phyloP scores from a whole-genome alignment of 2,329 filamentous ascomycete genomes.

The Neopestalotiopsis clavispora region DNA sequence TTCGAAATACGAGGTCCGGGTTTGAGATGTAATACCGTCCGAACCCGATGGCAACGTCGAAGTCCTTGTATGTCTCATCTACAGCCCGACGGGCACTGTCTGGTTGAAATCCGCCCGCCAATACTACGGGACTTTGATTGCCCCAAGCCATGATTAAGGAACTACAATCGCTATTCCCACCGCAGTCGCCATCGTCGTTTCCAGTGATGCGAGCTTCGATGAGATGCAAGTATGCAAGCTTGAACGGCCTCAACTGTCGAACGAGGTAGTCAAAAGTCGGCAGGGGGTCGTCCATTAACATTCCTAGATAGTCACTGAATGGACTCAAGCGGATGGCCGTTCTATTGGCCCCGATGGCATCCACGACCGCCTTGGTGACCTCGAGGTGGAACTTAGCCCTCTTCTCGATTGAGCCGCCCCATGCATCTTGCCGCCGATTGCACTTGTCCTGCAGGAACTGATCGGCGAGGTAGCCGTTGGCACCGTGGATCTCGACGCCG shows the following conservation, averaged over 20 bases:
- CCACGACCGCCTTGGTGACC: conserved; percentile 54
- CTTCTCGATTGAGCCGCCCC: conserved; percentile 62
- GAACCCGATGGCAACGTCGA: conserved; percentile 51
- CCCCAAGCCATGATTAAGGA: conserved; percentile 51
- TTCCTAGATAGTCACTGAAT: conserved; percentile 60
- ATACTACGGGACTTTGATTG: conserved; percentile 47
- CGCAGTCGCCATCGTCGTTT: conserved; percentile 41
- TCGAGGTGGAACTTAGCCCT: conserved; percentile 58
- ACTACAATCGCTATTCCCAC: conserved; percentile 42
- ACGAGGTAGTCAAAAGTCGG: conserved; percentile 66
- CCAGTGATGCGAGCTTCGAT: conserved; percentile 57
- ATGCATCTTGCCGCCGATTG: conserved; percentile 61
- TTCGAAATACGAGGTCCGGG: conserved; percentile 51
- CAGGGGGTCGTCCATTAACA: conserved; percentile 65
- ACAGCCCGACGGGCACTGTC: conserved; percentile 32
- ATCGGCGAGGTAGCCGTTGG: conserved; percentile 58
- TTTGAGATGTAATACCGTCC: conserved; percentile 54
- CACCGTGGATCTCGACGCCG: conserved; percentile 56
- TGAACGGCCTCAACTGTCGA: conserved; percentile 51
- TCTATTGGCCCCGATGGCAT: conserved; percentile 55
- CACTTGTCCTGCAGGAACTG: conserved; percentile 60
- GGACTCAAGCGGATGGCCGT: conserved; percentile 58
- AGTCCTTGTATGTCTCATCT: conserved; percentile 40
- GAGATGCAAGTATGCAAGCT: conserved; percentile 62
- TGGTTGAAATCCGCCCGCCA: conserved; percentile 48